Percentiles rank a stretch among this genome's conserved stretches.
Conservation (phyloP, 78 protist species). For the Isochrysis galbana region DNA sequence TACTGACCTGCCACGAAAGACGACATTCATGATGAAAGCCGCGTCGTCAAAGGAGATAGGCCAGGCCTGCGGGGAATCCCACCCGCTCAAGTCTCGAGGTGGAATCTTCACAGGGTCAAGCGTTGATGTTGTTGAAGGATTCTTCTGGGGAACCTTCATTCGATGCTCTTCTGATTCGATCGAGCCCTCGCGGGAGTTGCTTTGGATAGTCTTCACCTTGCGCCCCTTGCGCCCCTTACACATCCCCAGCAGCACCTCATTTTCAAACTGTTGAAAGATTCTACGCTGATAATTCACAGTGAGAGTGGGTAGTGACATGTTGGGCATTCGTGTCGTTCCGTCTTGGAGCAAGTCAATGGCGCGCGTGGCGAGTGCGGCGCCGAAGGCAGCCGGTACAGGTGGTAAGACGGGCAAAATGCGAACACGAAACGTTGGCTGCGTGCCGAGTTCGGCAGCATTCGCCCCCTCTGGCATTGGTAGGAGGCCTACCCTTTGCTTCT, state of each 20-base stretch:
- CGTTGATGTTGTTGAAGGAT: background rate
- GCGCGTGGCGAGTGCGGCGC: background rate
- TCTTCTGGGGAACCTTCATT: background rate
- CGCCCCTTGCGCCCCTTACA: no score
- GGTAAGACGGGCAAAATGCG: background rate
- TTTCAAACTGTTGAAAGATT: background rate
- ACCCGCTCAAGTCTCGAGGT: background rate
- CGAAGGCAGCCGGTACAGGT: constrained; percentile 4
- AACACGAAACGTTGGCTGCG: background rate
- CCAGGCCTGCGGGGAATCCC: background rate
- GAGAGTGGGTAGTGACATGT: background rate
- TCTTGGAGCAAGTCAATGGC: background rate
- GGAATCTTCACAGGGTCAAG: background rate
- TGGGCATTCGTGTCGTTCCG: background rate
- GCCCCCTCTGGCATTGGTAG: background rate
- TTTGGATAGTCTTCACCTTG: no score
- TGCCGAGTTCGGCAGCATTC: background rate
- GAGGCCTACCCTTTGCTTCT: background rate
- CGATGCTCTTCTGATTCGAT: background rate
- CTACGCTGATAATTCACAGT: background rate
- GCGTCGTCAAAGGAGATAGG: background rate
- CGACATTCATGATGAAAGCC: background rate
- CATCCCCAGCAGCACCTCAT: background rate
- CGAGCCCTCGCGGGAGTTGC: background rate
- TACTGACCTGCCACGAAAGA: constrained; percentile 19